Base-by-base conservation (phyloP, 768 basidiomycete genomes). In the Erythrobasidium yunnanense region DNA sequence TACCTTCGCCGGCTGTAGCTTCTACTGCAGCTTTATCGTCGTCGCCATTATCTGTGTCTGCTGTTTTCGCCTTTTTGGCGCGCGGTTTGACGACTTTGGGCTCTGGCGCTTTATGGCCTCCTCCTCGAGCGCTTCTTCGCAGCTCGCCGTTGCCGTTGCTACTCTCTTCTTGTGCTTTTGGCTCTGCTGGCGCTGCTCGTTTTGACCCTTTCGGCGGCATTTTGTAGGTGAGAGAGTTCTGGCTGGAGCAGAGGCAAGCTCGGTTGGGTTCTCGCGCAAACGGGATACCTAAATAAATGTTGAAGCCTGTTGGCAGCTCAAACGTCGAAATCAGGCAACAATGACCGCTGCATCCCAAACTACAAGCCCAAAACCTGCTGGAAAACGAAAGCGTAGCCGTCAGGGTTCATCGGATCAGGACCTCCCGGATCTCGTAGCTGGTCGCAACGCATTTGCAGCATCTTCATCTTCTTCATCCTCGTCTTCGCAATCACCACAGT, bases 31-130 rank as follows among this genome's bases (percentile, higher is more conserved):
- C 46, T n/a, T 8, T 34, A 20, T 42, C 23, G 38, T 49, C 55
- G 8, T 55, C 29, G 25, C 54, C 54, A 23, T 55, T 55, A 23
- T 23, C 25, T 7, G 15, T 55, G 54, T 13, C 54, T 15, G 25
- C 60, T 17, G 60, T 63, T 35, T 63, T 63, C n/a, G 60, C 60
- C 38, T 63, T 63, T 34, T 63, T 49, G 60, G 23, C 20, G 49
- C 45, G 18, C 25, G 60, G 13, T 22, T 46, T 58, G 6, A 22
- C 42, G n/a, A 20, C 7, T 20, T 7, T 22, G 49, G 47, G 46
- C 30, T 45, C 60, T 18, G 57, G 57, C 23, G 60, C 60, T n/a
- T n/a, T 25, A 27, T 63, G 60, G 17, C 60, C 60, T 20, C 60
- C 60, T 8, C 60, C 60, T 3, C 60, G 60, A 13, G 46, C 52